Evolutionary conservation across 345 rosid species (phyloP).

Genomic region (Iberis pinnata): DNA sequence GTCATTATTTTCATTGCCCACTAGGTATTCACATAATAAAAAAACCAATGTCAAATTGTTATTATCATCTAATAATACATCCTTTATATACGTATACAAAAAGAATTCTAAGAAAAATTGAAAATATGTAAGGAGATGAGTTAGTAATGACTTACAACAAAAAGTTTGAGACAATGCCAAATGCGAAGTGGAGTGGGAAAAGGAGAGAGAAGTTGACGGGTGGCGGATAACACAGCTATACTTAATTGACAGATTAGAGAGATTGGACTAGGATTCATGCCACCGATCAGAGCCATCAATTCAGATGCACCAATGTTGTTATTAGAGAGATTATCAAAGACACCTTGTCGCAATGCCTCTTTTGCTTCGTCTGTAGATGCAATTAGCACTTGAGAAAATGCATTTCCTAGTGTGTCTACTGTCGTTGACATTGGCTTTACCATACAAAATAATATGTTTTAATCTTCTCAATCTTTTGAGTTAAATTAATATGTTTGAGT

Average conservation of each 20-base stretch:
- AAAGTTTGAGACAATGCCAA: slow-evolving; percentile 29
- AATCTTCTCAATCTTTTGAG: no score
- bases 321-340: slow-evolving; percentile 16
- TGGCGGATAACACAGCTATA: slow-evolving; percentile 17
- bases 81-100: no score
- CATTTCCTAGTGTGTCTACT: slow-evolving; percentile 27
- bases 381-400: slow-evolving; percentile 22
- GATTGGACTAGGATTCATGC: slow-evolving; percentile 30
- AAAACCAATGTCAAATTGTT: no score
- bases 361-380: slow-evolving; percentile 29
- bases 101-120: no score
- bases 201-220: slow-evolving; percentile 27
- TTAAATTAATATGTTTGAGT: background rate
- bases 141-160: slow-evolving; percentile 17
- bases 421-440: slow-evolving; percentile 13
- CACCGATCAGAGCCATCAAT: slow-evolving; percentile 28
- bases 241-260: slow-evolving; percentile 30
- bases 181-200: slow-evolving; percentile 32
- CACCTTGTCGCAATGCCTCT: slow-evolving; percentile 29
- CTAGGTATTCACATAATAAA: slow-evolving; percentile 14
- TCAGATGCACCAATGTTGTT: slow-evolving; percentile 23
- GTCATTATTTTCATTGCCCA: slow-evolving; percentile 33
- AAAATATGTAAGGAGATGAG: no score
- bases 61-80: no score
- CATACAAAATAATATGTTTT: background rate